Percentiles rank a stretch among this genome's conserved stretches.
Conservation (phyloP, 306 rosid genomes). For the Glycine soja region DNA sequence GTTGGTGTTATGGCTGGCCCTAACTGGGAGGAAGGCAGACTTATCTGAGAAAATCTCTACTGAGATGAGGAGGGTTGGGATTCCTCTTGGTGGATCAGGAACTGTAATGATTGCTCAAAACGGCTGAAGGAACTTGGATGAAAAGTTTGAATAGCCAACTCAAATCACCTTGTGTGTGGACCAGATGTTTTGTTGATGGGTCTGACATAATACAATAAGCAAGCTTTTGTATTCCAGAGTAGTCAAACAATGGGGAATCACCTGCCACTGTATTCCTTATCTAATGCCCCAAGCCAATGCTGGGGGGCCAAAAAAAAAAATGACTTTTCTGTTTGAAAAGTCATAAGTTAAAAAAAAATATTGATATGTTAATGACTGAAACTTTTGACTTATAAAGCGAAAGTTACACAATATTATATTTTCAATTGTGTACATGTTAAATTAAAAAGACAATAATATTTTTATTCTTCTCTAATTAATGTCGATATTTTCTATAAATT, state of each 20-base stretch:
- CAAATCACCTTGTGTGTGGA: slow-evolving; percentile 61
- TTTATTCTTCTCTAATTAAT: no score
- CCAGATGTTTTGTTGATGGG: slow-evolving; percentile 71
- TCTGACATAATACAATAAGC: slow-evolving; percentile 61
- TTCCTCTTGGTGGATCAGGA: slow-evolving; percentile 60
- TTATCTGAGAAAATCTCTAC: slow-evolving; percentile 47
- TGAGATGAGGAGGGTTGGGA: slow-evolving; percentile 46
- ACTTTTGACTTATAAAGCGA: no score
- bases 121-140: slow-evolving; percentile 84
- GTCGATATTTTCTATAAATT: no score
- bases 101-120: slow-evolving; percentile 78
- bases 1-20: slow-evolving; percentile 94
- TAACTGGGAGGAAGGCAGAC: slow-evolving; percentile 73
- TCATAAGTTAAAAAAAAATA: no score
- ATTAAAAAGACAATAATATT: no score
- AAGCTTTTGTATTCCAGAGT: slow-evolving; percentile 70
- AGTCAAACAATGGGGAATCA: slow-evolving; percentile 83
- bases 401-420: no score
- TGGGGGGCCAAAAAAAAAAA: no score
- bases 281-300: slow-evolving; percentile 57
- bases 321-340: no score
- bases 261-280: slow-evolving; percentile 68
- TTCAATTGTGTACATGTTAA: no score
- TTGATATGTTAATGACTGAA: no score
- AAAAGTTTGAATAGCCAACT: slow-evolving; percentile 54